Evolutionary conservation across 2,329 filamentous ascomycete genomes (phyloP), one percentile per base, ranked within the genome.

Genomic region (Aspergillus melleus): DNA sequence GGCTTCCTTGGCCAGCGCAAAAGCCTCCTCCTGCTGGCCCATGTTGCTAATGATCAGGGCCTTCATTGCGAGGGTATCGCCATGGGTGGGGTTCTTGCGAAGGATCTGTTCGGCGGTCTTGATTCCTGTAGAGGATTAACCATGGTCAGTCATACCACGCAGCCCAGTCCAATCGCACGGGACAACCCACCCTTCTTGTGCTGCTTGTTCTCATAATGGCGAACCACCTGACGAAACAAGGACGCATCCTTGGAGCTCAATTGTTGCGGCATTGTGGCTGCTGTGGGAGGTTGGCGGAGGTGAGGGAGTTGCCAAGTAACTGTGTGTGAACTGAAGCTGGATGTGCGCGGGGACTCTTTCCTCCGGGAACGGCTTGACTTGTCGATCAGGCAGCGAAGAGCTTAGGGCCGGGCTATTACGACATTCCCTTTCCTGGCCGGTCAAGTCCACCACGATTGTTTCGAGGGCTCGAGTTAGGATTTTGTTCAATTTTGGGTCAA

Each of bases 51-150:
- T 86, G 68, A 98, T 97, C 67, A 99, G 83, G 58, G 95, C 94
- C 81, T 99, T 99, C 95, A 99, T 99, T 57, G 95, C 96, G 80
- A 96, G 90, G 24, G 95, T 99, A 77, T 99, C 96, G 73, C 93
- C 96, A 89, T 99, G 95, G 71, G 92, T 95, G 47, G 94, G 91
- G 73, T 90, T 88, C 79, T 97, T 98, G 76, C 90, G 91, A 67
- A 99, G 87, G 74, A 99, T 96, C 79, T 97, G 91, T 76, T 99
- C 95, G 68, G 95, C 94, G 51, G 90, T 89, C 81, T 98, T 99
- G 74, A 99, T 84, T 75, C 94, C 94, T 87, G 58, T 66, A 55
- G 57, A 63, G 52, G 49, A 55, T 62, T 53, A 47, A 64, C 64
- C 60, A 68, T 57, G 56, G 64, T 66, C 65, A 61, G 60, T 59